Evolutionary conservation across 192 early-diverging fungal species (phyloP).

Genomic region (Rhizoclosmatium globosum): DNA sequence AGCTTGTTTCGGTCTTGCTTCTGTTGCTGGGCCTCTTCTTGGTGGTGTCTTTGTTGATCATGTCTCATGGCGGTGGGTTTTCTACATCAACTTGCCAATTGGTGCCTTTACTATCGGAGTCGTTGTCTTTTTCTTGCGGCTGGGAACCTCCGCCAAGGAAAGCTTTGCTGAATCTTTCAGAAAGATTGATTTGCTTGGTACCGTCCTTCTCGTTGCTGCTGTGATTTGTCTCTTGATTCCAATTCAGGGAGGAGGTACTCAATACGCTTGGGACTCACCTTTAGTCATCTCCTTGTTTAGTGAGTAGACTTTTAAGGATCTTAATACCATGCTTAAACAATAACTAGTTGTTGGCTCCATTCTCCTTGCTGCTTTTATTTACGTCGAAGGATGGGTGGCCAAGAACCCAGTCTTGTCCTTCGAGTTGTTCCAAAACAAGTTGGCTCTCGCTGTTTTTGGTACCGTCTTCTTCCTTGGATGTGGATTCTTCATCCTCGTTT

Average conservation of each 20-base stretch:
- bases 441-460: constrained; percentile 33
- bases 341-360: constrained; percentile 57
- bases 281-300: constrained; percentile 11
- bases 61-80: constrained; percentile 44
- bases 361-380: constrained; percentile 49
- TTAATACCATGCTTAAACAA: constrained; percentile 69
- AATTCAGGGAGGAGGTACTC: constrained; percentile 29
- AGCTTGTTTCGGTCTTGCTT: constrained; percentile 76
- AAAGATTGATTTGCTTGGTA: constrained; percentile 62
- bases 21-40: constrained; percentile 79
- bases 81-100: constrained; percentile 69
- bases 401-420: constrained; percentile 75
- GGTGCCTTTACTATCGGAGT: constrained; percentile 68
- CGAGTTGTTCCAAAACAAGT: constrained; percentile 58
- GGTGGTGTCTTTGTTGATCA: constrained; percentile 85
- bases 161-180: constrained; percentile 10
- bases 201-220: constrained; percentile 30
- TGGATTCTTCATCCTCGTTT: constrained; percentile 48
- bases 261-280: constrained; percentile 25
- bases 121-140: constrained; percentile 62
- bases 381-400: constrained; percentile 72
- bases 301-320: constrained; percentile 3
- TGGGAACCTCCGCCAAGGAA: constrained; percentile 25
- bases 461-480: constrained; percentile 44
- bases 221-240: constrained; percentile 38